Evolutionary conservation across 176 grass and related monocot species (phyloP).

Genomic region (Microstegium vimineum): DNA sequence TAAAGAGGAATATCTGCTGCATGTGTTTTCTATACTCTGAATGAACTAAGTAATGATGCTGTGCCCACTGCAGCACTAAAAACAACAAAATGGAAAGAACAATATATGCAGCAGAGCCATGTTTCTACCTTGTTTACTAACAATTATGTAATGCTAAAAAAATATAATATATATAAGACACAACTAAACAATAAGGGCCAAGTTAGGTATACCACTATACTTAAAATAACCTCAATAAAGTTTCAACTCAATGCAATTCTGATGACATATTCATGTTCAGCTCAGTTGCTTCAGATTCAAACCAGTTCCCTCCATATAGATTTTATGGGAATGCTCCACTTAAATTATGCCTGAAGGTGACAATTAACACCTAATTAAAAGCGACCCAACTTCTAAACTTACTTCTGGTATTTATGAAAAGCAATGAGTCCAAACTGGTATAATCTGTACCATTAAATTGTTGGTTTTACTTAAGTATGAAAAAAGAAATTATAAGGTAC

Average conservation of each 20-base stretch:
- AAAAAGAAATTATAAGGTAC: not conserved
- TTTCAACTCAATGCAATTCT: not conserved
- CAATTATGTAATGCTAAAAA: not conserved
- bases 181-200: not conserved
- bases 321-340: not conserved
- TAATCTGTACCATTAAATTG: not conserved
- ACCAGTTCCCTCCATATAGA: not conserved
- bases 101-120: not conserved
- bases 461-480: not conserved
- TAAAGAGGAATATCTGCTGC: not conserved
- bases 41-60: not conserved
- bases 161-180: not conserved
- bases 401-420: not conserved
- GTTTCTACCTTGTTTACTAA: not conserved
- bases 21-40: constrained; percentile 4
- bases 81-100: constrained; percentile 7
- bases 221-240: not conserved
- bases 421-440: not conserved
- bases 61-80: not conserved
- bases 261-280: not conserved
- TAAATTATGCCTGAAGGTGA: not conserved
- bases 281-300: constrained; percentile 1
- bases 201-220: not conserved
- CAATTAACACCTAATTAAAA: not conserved
- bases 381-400: not conserved